Base-by-base conservation (phyloP, 441 rosid species). In the Erodium moschatum region DNA sequence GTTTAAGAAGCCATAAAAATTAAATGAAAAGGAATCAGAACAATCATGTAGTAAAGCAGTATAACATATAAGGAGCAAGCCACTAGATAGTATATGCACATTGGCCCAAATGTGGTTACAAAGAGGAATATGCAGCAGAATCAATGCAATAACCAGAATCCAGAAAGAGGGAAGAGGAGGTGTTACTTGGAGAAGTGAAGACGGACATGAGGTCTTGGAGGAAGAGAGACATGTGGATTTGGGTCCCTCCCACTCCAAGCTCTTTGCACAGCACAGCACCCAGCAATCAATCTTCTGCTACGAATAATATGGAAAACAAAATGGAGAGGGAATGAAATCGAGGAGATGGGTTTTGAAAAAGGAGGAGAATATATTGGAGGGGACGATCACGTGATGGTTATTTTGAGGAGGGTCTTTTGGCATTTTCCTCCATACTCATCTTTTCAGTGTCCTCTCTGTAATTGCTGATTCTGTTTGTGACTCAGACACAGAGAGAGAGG, bases 341-440 rank as follows among this genome's bases (percentile, higher is more conserved):
- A 50, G 58, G 58, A 50, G 58, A 9, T 50, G 58, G 58, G 58
- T 5, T 48, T 48, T 48, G 5, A 12, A 44, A 44, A 0, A 2
- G 50, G 64, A 27, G 27, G 38, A 63, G 66, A 63, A 63, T 63
- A 63, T 63, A 15, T 63, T 29, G 16, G 64, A 61, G 65, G 35
- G 15, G 65, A 24, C 12, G 66, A 63, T 63, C 66, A 27, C 66
- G 66, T 63, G 66, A 63, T 63, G 66, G 16, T 63, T 27, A 63
- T 29, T 63, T 63, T 63, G 66, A 63, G 66, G 42, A 63, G 35
- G 42, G 19, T 63, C 19, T 13, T n/a, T 63, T 63, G 66, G 40
- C 66, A 63, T 63, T 63, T 63, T 63, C 40, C 66, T 63, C 35
- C 33, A 21, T 12, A 61, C 31, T 21, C 65, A 21, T 61, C 65